Evolutionary conservation across 2,329 filamentous ascomycete genomes (phyloP).

Genomic region (Ascochyta koolunga): DNA sequence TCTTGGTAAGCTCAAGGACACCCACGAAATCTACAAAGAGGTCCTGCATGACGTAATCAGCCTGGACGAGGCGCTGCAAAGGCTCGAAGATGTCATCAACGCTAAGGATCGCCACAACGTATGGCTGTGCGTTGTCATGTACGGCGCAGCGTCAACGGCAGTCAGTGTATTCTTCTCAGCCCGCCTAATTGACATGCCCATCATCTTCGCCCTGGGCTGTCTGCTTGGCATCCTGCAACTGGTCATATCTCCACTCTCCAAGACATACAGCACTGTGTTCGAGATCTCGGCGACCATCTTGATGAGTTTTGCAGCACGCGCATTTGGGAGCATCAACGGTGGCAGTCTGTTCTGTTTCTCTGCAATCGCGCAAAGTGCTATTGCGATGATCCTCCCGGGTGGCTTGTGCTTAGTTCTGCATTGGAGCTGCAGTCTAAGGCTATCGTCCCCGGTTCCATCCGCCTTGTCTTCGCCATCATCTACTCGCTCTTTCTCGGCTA

Average conservation of each 20-base stretch:
- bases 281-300: constrained; percentile 55
- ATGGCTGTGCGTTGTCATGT: constrained; percentile 64
- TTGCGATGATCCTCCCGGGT: constrained; percentile 58
- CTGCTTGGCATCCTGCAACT: constrained; percentile 77
- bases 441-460: constrained; percentile 56
- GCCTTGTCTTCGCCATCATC: constrained; percentile 59
- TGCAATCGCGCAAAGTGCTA: constrained; percentile 56
- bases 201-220: constrained; percentile 76
- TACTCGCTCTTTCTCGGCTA: constrained; percentile 59
- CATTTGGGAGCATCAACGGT: constrained; percentile 53
- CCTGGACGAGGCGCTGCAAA: constrained; percentile 69
- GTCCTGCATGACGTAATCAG: constrained; percentile 75
- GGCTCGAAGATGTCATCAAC: constrained; percentile 67
- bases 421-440: constrained; percentile 55
- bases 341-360: constrained; percentile 56
- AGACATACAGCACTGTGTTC: constrained; percentile 65
- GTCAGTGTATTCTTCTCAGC: constrained; percentile 82
- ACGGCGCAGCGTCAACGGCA: constrained; percentile 74
- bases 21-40: constrained; percentile 78
- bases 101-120: constrained; percentile 60
- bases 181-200: constrained; percentile 75
- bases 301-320: constrained; percentile 55
- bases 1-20: constrained; percentile 73
- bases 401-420: constrained; percentile 53
- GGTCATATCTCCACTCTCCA: constrained; percentile 73